phyloP scores from a whole-genome alignment of 306 rosid species.

The Rosa multiflora region DNA sequence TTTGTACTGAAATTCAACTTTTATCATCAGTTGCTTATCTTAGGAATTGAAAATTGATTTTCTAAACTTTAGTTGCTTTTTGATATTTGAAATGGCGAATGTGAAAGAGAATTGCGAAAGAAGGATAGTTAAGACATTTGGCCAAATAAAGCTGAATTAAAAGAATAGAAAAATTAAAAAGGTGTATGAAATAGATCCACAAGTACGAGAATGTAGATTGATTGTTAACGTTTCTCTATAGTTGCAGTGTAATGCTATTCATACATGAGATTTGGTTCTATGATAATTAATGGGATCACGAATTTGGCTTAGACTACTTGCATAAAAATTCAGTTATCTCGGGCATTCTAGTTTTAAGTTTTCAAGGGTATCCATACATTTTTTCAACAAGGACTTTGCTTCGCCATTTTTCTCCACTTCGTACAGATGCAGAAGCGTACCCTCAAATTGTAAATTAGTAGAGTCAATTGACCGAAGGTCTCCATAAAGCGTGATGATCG shows the following conservation, averaged over 20 bases:
- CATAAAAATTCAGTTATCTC: slow-evolving; percentile 6
- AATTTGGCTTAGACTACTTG: neutral
- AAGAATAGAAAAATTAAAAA: no score
- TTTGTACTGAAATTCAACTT: no score
- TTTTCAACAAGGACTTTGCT: slow-evolving; percentile 63
- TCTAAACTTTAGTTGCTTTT: no score
- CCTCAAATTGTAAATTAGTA: slow-evolving; percentile 39
- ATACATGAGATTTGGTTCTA: neutral
- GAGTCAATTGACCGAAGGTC: slow-evolving; percentile 33
- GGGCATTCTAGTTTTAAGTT: slow-evolving; percentile 29
- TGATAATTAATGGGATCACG: neutral
- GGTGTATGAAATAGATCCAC: no score
- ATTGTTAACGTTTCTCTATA: no score
- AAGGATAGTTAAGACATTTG: no score
- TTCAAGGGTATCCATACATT: slow-evolving; percentile 52
- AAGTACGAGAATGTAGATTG: no score
- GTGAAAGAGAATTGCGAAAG: no score
- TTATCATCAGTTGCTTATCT: no score
- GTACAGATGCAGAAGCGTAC: slow-evolving; percentile 57
- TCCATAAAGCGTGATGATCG: slow-evolving; percentile 44
- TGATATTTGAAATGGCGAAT: no score
- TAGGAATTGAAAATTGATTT: no score
- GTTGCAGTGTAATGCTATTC: neutral
- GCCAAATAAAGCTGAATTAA: no score
- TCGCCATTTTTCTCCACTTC: slow-evolving; percentile 77